These are phyloP conservation scores for Mycena albidolilacea DNA, from an alignment of 768 basidiomycete genomes.

Conservation along the genomic window DNA sequence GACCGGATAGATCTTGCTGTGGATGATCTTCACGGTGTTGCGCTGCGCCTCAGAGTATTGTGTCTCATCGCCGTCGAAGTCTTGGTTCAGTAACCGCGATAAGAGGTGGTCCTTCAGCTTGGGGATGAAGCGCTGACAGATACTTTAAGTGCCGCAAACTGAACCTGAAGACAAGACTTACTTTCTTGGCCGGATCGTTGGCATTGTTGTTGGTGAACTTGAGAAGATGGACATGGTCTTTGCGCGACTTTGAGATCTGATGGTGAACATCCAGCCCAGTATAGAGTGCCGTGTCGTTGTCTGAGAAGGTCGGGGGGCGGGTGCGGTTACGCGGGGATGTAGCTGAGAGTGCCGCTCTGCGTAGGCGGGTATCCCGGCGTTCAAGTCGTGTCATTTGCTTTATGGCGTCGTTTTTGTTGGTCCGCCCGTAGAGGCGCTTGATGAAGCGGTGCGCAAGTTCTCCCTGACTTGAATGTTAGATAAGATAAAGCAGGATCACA, in stretches of 20 bases:
- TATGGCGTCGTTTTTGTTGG: slow-evolving; percentile 49
- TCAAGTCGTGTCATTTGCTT: slow-evolving; percentile 46
- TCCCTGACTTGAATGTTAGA: slow-evolving; percentile 43
- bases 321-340: too few species aligned
- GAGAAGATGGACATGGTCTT: background rate
- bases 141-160: too few species aligned
- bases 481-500: too few species aligned
- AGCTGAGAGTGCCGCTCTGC: background rate
- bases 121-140: too few species aligned
- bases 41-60: slow-evolving; percentile 9
- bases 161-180: too few species aligned
- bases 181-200: slow-evolving; percentile 19
- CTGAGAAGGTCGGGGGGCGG: background rate
- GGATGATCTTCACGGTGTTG: background rate
- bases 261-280: slow-evolving; percentile 6
- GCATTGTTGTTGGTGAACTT: background rate
- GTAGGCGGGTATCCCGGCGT: slow-evolving; percentile 30
- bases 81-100: slow-evolving; percentile 38
- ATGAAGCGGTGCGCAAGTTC: slow-evolving; percentile 55
- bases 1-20: slow-evolving; percentile 46
- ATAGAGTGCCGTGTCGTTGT: background rate
- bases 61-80: slow-evolving; percentile 38
- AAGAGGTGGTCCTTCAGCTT: slow-evolving; percentile 43
- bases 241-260: slow-evolving; percentile 4
- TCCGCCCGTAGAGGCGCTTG: slow-evolving; percentile 52